These are phyloP conservation scores for Aspergillus chevalieri DNA, from an alignment of 2,329 filamentous ascomycete genomes.

Conservation along the genomic window DNA sequence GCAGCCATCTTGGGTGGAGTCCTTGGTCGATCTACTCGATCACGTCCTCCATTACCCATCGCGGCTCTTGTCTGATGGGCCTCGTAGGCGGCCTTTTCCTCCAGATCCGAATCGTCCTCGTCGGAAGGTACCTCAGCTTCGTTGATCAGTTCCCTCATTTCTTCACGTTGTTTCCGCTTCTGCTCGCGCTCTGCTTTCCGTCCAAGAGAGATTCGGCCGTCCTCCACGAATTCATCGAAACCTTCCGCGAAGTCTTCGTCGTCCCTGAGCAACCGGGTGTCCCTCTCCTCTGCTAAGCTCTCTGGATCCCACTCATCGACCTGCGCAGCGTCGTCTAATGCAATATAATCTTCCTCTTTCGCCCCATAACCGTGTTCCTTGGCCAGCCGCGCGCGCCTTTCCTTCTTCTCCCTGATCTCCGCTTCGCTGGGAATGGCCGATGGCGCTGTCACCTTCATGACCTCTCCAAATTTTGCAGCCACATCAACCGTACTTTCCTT, in stretches of 20 bases:
- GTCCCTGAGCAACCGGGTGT: conserved; percentile 71
- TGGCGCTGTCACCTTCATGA: conserved; percentile 26
- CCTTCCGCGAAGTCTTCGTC: conserved; percentile 92
- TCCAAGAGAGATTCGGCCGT: conserved; percentile 72
- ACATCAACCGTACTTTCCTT: conserved; percentile 52
- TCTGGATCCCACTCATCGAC: conserved; percentile 45
- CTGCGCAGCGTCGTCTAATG: conserved; percentile 30
- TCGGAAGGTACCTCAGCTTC: conserved; percentile 64
- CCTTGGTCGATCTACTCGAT: conserved; percentile 36
- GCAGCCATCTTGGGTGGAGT: conserved; percentile 70
- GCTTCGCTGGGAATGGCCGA: conserved; percentile 67
- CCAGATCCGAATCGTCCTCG: conserved; percentile 58
- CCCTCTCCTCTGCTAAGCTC: conserved; percentile 55
- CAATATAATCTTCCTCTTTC: conserved; percentile 49
- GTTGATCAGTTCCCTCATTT: conserved; percentile 78
- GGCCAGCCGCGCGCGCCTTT: conserved; percentile 74
- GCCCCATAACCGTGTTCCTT: conserved; percentile 51
- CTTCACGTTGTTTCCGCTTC: conserved; percentile 57
- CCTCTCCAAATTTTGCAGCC: conserved; percentile 44
- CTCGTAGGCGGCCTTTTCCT: conserved; percentile 73
- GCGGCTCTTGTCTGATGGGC: conserved; percentile 77
- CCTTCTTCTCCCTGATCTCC: conserved; percentile 87
- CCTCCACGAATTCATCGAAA: conserved; percentile 85
- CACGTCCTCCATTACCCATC: conserved; percentile 52
- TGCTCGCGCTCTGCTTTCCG: conserved; percentile 71